A percentile compares a stretch with the other conserved stretches of the same genome.
Evolutionary conservation across 306 rosid genomes (phyloP).

Genomic region (Astragalus glycyphyllos): DNA sequence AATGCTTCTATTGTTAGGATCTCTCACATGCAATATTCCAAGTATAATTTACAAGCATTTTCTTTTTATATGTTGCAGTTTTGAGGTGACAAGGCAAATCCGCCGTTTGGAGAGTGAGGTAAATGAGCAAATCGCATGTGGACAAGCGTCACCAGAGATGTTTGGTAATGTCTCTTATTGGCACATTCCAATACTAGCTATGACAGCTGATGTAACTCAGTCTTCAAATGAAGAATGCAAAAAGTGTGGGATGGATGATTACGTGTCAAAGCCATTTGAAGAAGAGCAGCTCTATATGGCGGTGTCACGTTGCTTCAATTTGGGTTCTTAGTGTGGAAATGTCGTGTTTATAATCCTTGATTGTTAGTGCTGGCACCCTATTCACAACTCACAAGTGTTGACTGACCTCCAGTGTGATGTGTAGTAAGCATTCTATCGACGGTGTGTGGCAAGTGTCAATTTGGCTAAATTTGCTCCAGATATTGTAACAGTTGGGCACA

Average conservation of each 20-base stretch:
- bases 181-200: constrained; percentile 91
- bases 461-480: neutral
- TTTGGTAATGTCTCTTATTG: constrained; percentile 61
- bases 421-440: constrained; percentile 17
- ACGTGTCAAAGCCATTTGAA: constrained; percentile 89
- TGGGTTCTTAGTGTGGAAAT: constrained; percentile 45
- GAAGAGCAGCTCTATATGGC: constrained; percentile 80
- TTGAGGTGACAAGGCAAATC: constrained; percentile 75
- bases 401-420: constrained; percentile 30
- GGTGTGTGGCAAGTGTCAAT: neutral
- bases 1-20: constrained; percentile 31
- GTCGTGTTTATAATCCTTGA: constrained; percentile 9
- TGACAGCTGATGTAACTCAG: constrained; percentile 93
- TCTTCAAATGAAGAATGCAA: constrained; percentile 81
- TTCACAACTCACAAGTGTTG: constrained; percentile 39
- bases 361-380: constrained; percentile 34
- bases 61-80: constrained; percentile 56
- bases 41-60: constrained; percentile 29
- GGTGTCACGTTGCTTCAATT: constrained; percentile 60
- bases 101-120: constrained; percentile 65
- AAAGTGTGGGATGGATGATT: constrained; percentile 93
- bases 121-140: constrained; percentile 63
- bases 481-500: constrained; percentile 35
- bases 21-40: constrained; percentile 8
- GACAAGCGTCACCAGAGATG: constrained; percentile 63